phyloP scores from a whole-genome alignment of 306 rosid genomes.

The Cucumis melo region DNA sequence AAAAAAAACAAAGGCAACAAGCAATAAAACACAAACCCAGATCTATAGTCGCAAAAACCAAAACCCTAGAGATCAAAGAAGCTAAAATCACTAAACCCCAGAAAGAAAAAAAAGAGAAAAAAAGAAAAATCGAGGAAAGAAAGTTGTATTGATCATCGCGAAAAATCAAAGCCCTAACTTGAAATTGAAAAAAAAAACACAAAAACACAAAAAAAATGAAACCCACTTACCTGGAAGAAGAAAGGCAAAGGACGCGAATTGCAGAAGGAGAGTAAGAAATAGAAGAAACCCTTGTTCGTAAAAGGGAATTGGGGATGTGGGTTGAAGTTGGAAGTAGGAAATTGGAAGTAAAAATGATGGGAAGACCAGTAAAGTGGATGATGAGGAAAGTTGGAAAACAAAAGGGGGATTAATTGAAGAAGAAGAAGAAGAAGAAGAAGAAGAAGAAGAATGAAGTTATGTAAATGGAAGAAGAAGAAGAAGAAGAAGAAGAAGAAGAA shows the following conservation, averaged over 20 bases:
- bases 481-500: conserved; percentile 6
- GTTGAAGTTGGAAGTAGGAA: conserved; percentile 27
- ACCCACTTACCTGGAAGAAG: conserved; percentile 15
- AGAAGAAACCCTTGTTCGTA: conserved; percentile 20
- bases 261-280: conserved; percentile 28
- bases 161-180: conserved; percentile 48
- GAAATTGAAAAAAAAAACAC: conserved; percentile 21
- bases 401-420: conserved; percentile 23
- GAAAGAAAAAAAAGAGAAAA: conserved; percentile 1
- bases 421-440: conserved; percentile 12
- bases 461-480: neutral
- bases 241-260: conserved; percentile 25
- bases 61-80: conserved; percentile 86
- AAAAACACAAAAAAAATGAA: neutral
- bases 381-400: conserved; percentile 15
- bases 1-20: conserved; percentile 22
- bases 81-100: conserved; percentile 20
- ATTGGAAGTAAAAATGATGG: conserved; percentile 31
- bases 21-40: conserved; percentile 47
- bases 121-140: conserved; percentile 21
- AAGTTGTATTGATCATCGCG: conserved; percentile 10
- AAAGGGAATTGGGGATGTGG: conserved; percentile 33
- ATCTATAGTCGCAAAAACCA: conserved; percentile 38
- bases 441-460: conserved; percentile 30
- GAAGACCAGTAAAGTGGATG: conserved; percentile 44